Evolutionary conservation across 331 rosid genomes (phyloP).

Genomic region (Quercus phellos): DNA sequence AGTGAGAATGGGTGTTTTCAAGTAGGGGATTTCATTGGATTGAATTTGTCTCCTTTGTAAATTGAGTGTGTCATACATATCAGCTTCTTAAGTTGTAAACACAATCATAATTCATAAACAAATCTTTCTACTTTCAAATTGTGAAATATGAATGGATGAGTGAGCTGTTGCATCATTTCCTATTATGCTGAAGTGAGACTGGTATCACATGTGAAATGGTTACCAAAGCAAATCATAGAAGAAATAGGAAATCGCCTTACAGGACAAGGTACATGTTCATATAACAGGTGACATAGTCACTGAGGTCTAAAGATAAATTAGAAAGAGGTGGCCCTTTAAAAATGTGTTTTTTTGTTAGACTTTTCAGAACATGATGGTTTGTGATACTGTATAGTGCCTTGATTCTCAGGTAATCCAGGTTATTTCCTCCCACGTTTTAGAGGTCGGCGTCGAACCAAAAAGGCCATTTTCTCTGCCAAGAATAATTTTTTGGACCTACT

Average conservation of each 20-base stretch:
- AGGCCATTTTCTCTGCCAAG: not conserved
- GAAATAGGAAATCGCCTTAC: conserved; percentile 24
- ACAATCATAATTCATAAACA: not conserved
- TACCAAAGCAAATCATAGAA: not conserved
- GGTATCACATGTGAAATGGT: conserved; percentile 13
- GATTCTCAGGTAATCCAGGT: not conserved
- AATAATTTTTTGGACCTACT: too few relatives aligned
- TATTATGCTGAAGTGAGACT: not conserved
- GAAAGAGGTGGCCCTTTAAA: conserved; percentile 22
- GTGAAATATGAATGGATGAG: not conserved
- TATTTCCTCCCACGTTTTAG: not conserved
- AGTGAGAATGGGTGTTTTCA: conserved; percentile 1
- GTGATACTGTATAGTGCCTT: conserved; percentile 20
- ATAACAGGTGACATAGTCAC: conserved; percentile 5
- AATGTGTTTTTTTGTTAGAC: conserved; percentile 20
- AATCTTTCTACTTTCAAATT: too few relatives aligned
- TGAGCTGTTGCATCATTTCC: not conserved
- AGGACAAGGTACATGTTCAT: conserved; percentile 28
- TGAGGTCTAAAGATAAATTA: conserved; percentile 17
- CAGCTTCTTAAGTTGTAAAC: not conserved
- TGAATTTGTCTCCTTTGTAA: conserved; percentile 7
- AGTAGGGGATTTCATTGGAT: not conserved
- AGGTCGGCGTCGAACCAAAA: not conserved
- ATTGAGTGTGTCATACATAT: not conserved
- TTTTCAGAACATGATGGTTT: not conserved